phyloP scores from a whole-genome alignment of 2,329 filamentous ascomycete genomes.

The Chrysoporthe deuterocubensis region DNA sequence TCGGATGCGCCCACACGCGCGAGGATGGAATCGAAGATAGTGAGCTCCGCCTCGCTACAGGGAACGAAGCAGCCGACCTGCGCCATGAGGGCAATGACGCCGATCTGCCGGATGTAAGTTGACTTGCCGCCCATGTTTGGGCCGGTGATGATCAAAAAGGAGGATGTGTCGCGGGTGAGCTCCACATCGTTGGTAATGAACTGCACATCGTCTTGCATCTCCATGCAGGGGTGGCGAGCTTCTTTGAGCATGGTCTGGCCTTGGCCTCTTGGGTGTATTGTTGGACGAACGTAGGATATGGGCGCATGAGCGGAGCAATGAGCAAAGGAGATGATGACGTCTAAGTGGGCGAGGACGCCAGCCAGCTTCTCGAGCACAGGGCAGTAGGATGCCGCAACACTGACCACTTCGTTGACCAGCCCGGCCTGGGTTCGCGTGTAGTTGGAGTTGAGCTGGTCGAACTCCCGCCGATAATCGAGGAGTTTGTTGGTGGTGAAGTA shows the following conservation, averaged over 20 bases:
- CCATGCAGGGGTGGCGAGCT: slow-evolving; percentile 94
- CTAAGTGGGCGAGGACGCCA: slow-evolving; percentile 86
- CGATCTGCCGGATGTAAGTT: slow-evolving; percentile 96
- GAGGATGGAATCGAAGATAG: slow-evolving; percentile 95
- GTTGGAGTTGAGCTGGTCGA: slow-evolving; percentile 90
- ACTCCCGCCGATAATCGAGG: slow-evolving; percentile 81
- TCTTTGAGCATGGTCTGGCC: slow-evolving; percentile 91
- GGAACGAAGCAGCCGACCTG: slow-evolving; percentile 97
- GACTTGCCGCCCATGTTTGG: slow-evolving; percentile 99
- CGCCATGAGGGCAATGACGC: slow-evolving; percentile 95
- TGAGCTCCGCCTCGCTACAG: slow-evolving; percentile 85
- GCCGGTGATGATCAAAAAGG: slow-evolving; percentile 95
- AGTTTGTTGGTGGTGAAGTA: slow-evolving; percentile 92
- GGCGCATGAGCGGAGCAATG: slow-evolving; percentile 94
- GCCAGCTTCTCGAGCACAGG: slow-evolving; percentile 90
- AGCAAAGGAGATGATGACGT: slow-evolving; percentile 92
- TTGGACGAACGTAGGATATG: slow-evolving; percentile 87
- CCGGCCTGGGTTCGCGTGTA: slow-evolving; percentile 95
- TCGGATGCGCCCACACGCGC: slow-evolving; percentile 95
- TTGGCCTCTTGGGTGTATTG: slow-evolving; percentile 83
- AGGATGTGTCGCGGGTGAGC: slow-evolving; percentile 75
- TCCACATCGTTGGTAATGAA: slow-evolving; percentile 98
- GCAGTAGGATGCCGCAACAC: slow-evolving; percentile 91
- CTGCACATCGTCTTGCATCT: slow-evolving; percentile 97
- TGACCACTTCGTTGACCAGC: slow-evolving; percentile 88